These are phyloP conservation scores for Xerocomellus chrysenteron DNA, from an alignment of 768 basidiomycete species.

Conservation along the genomic window DNA sequence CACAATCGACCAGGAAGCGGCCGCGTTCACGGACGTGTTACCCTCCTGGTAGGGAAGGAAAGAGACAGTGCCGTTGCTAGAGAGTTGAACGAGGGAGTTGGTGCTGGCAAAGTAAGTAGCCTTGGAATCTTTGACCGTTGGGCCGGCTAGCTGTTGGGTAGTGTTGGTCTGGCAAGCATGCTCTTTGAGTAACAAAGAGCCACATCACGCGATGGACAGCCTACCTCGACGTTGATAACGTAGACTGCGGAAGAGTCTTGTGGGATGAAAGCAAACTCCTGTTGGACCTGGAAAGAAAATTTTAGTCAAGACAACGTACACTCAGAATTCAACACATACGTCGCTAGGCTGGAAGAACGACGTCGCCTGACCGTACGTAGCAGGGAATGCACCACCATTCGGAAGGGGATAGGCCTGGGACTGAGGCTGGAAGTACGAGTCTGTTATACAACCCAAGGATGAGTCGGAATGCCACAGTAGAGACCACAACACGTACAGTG, in stretches of 20 bases:
- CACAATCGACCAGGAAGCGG: constrained; percentile 50
- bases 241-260: constrained; percentile 72
- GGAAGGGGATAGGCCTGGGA: constrained; percentile 54
- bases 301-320: not conserved
- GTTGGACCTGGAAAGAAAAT: constrained; percentile 48
- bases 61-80: constrained; percentile 55
- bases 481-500: constrained; percentile 60
- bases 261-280: constrained; percentile 77
- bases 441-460: constrained; percentile 36
- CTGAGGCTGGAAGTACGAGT: constrained; percentile 75
- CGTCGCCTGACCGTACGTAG: constrained; percentile 62
- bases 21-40: constrained; percentile 42
- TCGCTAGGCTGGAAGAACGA: constrained; percentile 62
- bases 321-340: constrained; percentile 35
- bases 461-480: not conserved
- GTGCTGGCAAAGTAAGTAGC: constrained; percentile 66
- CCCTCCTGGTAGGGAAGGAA: constrained; percentile 58
- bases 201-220: not conserved
- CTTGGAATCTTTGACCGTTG: constrained; percentile 54
- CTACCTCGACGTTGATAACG: constrained; percentile 67
- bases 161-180: constrained; percentile 51
- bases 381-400: constrained; percentile 57
- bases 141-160: constrained; percentile 60
- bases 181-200: constrained; percentile 3
- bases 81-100: constrained; percentile 64